These are phyloP conservation scores for Ustilago sp. DNA, from an alignment of 1,284 basidiomycete species.

Conservation along the genomic window DNA sequence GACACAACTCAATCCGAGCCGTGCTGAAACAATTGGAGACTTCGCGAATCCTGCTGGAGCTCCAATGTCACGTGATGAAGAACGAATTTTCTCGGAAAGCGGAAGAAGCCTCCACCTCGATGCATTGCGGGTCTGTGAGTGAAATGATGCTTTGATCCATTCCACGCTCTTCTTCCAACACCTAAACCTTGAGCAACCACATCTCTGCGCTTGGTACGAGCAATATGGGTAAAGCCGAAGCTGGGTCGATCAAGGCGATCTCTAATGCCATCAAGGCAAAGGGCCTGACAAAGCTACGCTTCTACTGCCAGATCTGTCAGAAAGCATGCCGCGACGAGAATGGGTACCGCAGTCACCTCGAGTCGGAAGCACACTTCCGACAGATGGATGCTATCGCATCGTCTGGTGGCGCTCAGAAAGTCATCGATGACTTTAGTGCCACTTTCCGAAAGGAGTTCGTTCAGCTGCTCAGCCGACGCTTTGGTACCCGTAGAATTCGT, in stretches of 20 bases:
- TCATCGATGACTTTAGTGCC: conserved; percentile 88
- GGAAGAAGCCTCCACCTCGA: conserved; percentile 4
- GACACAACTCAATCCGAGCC: too few relatives aligned
- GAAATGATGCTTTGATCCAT: not conserved
- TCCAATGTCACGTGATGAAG: not conserved
- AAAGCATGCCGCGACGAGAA: conserved; percentile 68
- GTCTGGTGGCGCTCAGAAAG: conserved; percentile 76
- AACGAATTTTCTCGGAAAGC: conserved; percentile 6
- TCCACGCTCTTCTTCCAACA: not conserved
- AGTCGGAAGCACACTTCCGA: conserved; percentile 87
- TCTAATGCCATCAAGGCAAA: conserved; percentile 68
- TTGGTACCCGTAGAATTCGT: conserved; percentile 64
- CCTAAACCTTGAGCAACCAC: not conserved
- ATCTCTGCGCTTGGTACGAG: not conserved
- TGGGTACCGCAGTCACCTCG: conserved; percentile 74
- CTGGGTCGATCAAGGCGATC: conserved; percentile 60
- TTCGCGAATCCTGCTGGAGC: not conserved
- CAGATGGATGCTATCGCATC: conserved; percentile 87
- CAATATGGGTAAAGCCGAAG: conserved; percentile 45
- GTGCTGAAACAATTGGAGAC: too few relatives aligned
- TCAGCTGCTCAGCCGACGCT: conserved; percentile 79
- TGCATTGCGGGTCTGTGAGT: not conserved
- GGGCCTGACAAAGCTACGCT: conserved; percentile 67
- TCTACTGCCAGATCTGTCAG: conserved; percentile 68
- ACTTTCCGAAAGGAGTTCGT: conserved; percentile 95